Percentiles rank a stretch among this genome's conserved stretches.
Conservation (phyloP, 768 basidiomycete genomes). For the Leccinum sublutescens region DNA sequence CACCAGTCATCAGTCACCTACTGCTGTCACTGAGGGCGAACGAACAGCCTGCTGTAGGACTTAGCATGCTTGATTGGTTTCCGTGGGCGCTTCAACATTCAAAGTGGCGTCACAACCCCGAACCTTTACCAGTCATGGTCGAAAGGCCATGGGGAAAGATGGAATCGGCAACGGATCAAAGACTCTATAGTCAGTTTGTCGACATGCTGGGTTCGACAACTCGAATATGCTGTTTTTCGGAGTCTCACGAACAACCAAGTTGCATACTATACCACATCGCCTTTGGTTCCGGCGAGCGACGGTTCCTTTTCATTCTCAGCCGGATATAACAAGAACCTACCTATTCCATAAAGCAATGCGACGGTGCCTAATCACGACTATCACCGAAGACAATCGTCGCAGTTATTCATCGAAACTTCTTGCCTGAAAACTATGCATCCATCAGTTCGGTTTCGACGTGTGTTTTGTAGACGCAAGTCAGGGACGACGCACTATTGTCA, state of each 20-base stretch:
- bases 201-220: neutral
- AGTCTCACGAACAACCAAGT: neutral
- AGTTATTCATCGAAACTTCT: neutral
- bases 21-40: too few relatives aligned
- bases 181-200: neutral
- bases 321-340: neutral
- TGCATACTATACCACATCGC: neutral
- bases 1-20: too few relatives aligned
- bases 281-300: too few relatives aligned
- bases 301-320: too few relatives aligned
- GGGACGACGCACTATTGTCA: slow-evolving; percentile 47
- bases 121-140: too few relatives aligned
- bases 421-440: neutral
- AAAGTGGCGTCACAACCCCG: too few relatives aligned
- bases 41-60: too few relatives aligned
- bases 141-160: too few relatives aligned
- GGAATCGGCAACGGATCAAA: neutral
- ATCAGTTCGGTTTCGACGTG: neutral
- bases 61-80: too few relatives aligned
- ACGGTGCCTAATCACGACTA: neutral
- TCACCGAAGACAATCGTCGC: neutral
- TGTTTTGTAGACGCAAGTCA: neutral
- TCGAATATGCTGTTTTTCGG: neutral
- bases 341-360: neutral
- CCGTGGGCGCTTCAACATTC: too few relatives aligned